Percentiles rank a stretch among this genome's conserved stretches.
These are phyloP conservation scores for Globisporangium parvum DNA, from an alignment of 352 stramenopile species.

Conservation along the genomic window DNA sequence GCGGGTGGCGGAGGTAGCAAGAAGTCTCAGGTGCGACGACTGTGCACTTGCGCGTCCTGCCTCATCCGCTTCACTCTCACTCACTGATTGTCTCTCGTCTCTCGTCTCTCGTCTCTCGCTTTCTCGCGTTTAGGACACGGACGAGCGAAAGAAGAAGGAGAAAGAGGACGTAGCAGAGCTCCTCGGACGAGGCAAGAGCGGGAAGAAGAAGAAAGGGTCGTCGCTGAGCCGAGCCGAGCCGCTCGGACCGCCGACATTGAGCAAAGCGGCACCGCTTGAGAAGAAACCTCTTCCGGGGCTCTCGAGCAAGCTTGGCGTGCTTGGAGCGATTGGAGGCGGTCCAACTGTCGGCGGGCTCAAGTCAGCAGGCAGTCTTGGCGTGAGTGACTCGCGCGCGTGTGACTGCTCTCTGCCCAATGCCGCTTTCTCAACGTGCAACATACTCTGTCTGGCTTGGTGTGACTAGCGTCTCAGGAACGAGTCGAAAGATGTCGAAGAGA, in stretches of 20 bases:
- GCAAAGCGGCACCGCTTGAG: constrained; percentile 40
- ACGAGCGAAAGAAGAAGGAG: constrained; percentile 75
- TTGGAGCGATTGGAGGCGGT: constrained; percentile 20
- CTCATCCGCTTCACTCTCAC: neutral
- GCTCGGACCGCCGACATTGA: constrained; percentile 34
- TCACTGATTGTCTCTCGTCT: too few relatives aligned
- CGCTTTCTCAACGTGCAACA: neutral
- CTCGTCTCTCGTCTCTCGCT: too few relatives aligned
- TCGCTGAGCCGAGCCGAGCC: constrained; percentile 32
- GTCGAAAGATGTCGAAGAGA: constrained; percentile 32
- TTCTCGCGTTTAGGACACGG: constrained; percentile 30
- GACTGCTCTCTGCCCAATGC: neutral
- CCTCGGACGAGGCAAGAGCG: constrained; percentile 41
- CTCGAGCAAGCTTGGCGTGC: constrained; percentile 23
- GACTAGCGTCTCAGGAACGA: constrained; percentile 22
- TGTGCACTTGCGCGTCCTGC: neutral
- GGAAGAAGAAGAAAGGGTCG: constrained; percentile 53
- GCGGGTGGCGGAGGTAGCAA: constrained; percentile 23
- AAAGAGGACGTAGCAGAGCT: constrained; percentile 78
- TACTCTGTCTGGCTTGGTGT: neutral
- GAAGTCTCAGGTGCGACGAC: constrained; percentile 23
- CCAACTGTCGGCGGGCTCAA: constrained; percentile 27
- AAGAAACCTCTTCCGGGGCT: constrained; percentile 68
- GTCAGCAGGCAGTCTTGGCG: constrained; percentile 38
- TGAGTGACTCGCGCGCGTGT: constrained; percentile 18